A percentile compares a stretch with the other conserved stretches of the same genome.
Evolutionary conservation across 495 filamentous ascomycete species (phyloP).

Genomic region (Daldinia caldariorum): DNA sequence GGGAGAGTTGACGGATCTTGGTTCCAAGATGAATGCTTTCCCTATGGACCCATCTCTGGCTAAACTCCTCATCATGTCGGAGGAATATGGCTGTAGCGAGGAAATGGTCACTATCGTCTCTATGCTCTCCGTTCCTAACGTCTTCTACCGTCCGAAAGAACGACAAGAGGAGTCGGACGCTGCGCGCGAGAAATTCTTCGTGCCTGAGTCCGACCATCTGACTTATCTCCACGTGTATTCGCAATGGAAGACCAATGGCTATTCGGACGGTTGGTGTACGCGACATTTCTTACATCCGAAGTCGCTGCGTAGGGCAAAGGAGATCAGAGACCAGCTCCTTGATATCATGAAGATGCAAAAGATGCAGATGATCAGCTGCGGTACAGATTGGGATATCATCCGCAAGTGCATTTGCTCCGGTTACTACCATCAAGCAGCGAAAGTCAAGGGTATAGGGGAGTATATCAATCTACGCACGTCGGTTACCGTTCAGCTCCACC

Average conservation of each 20-base stretch:
- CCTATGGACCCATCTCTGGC: conserved; percentile 96
- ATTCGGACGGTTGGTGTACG: conserved; percentile 89
- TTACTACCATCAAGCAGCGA: conserved; percentile 98
- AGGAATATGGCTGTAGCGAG: conserved; percentile 90
- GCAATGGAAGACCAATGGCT: conserved; percentile 93
- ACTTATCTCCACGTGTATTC: conserved; percentile 96
- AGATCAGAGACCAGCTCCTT: conserved; percentile 89
- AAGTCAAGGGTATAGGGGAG: conserved; percentile 95
- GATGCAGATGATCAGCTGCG: conserved; percentile 86
- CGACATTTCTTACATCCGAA: conserved; percentile 95
- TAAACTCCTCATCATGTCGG: conserved; percentile 90
- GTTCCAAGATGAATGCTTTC: conserved; percentile 94
- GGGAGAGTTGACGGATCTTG: conserved; percentile 87
- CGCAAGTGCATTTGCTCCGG: conserved; percentile 97
- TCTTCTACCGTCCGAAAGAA: conserved; percentile 98
- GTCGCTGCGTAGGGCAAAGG: conserved; percentile 86
- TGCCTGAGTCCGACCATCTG: conserved; percentile 95
- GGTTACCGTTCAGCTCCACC: conserved; percentile 92
- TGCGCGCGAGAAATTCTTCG: conserved; percentile 98
- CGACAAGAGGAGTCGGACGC: conserved; percentile 96
- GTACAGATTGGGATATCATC: conserved; percentile 96
- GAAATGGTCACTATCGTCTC: conserved; percentile 98
- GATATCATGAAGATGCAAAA: conserved; percentile 97
- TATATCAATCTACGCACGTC: conserved; percentile 96
- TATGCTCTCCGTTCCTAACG: conserved; percentile 95